These are phyloP conservation scores for Debaryomyces sp. DNA, from an alignment of 1,139 yeast species.

Conservation along the genomic window DNA sequence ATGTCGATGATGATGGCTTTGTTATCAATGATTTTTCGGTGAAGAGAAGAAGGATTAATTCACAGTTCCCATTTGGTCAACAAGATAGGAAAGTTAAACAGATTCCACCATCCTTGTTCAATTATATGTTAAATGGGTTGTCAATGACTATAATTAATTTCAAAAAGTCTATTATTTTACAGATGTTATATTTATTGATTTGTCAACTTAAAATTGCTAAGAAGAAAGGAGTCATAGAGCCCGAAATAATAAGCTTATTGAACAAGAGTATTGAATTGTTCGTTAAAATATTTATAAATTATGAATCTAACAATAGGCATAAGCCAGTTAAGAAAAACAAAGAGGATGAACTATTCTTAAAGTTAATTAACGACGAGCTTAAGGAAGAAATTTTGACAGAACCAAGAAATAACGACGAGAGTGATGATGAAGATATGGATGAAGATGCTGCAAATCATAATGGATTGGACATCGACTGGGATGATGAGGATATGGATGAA, in stretches of 20 bases:
- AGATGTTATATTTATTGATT: constrained; percentile 47
- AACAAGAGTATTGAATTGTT: constrained; percentile 38
- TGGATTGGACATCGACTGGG: constrained; percentile 46
- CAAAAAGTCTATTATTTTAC: constrained; percentile 47
- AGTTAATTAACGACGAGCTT: constrained; percentile 44
- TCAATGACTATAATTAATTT: constrained; percentile 50
- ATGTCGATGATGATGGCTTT: constrained; percentile 51
- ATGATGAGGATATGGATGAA: constrained; percentile 53
- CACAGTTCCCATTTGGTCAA: constrained; percentile 10
- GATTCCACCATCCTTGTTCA: constrained; percentile 47
- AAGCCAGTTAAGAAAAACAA: constrained; percentile 23
- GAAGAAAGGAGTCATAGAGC: constrained; percentile 13
- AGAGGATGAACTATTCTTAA: constrained; percentile 43
- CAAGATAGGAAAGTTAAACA: constrained; percentile 21
- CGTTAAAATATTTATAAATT: constrained; percentile 43
- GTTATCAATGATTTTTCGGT: constrained; percentile 51
- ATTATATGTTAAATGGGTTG: constrained; percentile 46
- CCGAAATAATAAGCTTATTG: constrained; percentile 25
- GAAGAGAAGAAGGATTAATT: constrained; percentile 32
- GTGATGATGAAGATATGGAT: constrained; percentile 33
- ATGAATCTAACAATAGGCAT: constrained; percentile 22
- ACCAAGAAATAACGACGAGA: constrained; percentile 26
- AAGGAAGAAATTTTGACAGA: constrained; percentile 42
- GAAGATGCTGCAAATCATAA: constrained; percentile 21
- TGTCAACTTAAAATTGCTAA: constrained; percentile 43